These are phyloP conservation scores for Auriscalpium microsporum DNA, from an alignment of 768 basidiomycete genomes.

Conservation along the genomic window DNA sequence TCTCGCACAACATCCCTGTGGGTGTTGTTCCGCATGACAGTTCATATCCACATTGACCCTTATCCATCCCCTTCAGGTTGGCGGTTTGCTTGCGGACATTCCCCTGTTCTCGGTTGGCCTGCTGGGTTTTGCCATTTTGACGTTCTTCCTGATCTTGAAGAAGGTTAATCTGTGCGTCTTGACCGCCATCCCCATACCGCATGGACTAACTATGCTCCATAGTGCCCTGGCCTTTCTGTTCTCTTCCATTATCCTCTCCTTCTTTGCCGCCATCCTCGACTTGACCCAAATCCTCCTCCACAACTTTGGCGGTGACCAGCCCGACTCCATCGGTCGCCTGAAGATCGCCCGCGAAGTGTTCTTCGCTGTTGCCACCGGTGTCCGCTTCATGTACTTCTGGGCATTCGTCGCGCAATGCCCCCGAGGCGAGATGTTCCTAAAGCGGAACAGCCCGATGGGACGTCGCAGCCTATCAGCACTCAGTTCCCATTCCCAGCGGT, in stretches of 20 bases:
- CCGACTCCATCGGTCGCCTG: slow-evolving; percentile 27
- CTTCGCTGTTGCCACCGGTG: slow-evolving; percentile 46
- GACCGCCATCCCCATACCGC: no score
- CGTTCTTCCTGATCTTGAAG: slow-evolving; percentile 19
- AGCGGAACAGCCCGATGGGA: slow-evolving; percentile 5
- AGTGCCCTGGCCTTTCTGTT: slow-evolving; percentile 44
- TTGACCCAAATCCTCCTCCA: slow-evolving; percentile 43
- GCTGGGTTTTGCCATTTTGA: slow-evolving; percentile 20
- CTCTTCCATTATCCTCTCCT: slow-evolving; percentile 47
- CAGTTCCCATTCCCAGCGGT: slow-evolving; percentile 8
- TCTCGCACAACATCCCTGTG: neutral
- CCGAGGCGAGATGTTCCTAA: slow-evolving; percentile 27
- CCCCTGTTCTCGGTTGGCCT: slow-evolving; percentile 22
- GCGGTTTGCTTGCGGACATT: slow-evolving; percentile 18
- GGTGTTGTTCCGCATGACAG: neutral
- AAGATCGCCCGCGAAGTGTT: slow-evolving; percentile 50
- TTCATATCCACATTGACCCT: neutral
- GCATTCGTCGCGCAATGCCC: slow-evolving; percentile 51
- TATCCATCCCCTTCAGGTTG: slow-evolving; percentile 7
- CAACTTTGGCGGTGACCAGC: slow-evolving; percentile 19
- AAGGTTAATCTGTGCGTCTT: slow-evolving; percentile 13
- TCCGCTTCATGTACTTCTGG: slow-evolving; percentile 66
- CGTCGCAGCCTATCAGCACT: slow-evolving; percentile 10
- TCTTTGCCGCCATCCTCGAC: slow-evolving; percentile 56
- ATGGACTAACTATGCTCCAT: neutral